Conservation (phyloP, 805 yeast species). For the Pichia phayaonensis region DNA sequence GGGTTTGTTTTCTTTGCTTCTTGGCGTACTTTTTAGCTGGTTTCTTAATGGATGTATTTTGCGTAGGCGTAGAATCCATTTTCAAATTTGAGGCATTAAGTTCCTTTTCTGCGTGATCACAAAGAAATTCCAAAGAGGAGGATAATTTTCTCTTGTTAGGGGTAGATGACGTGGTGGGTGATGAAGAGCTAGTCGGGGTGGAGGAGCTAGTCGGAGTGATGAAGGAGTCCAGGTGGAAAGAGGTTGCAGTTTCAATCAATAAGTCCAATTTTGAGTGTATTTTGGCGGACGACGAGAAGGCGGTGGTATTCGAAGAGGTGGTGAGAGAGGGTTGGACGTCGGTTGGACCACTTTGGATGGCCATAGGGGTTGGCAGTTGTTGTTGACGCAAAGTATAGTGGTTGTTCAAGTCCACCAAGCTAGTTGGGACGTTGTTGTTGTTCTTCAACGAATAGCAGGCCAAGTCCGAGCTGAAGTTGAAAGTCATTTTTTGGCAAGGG, state of each 20-base stretch:
- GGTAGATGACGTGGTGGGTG: neutral
- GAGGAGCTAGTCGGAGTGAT: neutral
- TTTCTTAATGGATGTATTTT: neutral
- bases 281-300: neutral
- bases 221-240: slow-evolving; percentile 9
- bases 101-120: slow-evolving; percentile 6
- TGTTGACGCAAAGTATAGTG: slow-evolving; percentile 14
- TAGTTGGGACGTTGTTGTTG: slow-evolving; percentile 23
- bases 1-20: neutral
- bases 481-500: slow-evolving; percentile 6
- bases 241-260: slow-evolving; percentile 26
- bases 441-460: slow-evolving; percentile 25
- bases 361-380: neutral
- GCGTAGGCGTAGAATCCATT: neutral
- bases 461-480: slow-evolving; percentile 21
- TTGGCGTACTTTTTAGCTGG: neutral
- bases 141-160: neutral
- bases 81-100: neutral
- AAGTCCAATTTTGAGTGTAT: slow-evolving; percentile 23
- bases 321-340: neutral
- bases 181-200: slow-evolving; percentile 4
- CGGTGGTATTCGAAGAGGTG: neutral
- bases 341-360: neutral
- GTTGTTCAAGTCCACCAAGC: slow-evolving; percentile 15
- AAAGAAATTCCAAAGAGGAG: neutral